Evolutionary conservation across 2,329 filamentous ascomycete genomes (phyloP).

Genomic region (Bisporella sp.): DNA sequence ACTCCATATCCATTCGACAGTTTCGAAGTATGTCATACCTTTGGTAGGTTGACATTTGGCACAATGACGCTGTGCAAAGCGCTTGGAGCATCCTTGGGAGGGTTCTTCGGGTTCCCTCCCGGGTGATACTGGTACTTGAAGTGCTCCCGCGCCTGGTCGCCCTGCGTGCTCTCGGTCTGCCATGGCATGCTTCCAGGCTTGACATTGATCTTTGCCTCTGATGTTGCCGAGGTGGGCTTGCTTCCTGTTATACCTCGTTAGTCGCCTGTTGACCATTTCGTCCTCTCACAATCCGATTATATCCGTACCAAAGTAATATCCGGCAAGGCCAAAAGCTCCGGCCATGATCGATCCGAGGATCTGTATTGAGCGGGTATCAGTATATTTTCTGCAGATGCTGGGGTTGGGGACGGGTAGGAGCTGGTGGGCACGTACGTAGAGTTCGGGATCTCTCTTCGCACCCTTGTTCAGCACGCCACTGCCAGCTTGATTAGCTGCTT

Average conservation of each 20-base stretch:
- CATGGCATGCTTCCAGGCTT: slow-evolving; percentile 81
- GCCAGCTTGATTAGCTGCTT: slow-evolving; percentile 35
- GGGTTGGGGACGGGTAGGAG: neutral
- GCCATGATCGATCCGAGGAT: slow-evolving; percentile 89
- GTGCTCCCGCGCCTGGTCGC: slow-evolving; percentile 49
- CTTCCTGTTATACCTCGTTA: slow-evolving; percentile 47
- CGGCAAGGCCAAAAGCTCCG: slow-evolving; percentile 77
- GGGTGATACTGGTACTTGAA: slow-evolving; percentile 55
- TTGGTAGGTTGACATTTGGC: slow-evolving; percentile 87
- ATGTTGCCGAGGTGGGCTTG: slow-evolving; percentile 78
- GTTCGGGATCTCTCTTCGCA: slow-evolving; percentile 65
- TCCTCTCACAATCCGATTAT: neutral
- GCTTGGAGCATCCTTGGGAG: slow-evolving; percentile 84
- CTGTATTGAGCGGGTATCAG: slow-evolving; percentile 37
- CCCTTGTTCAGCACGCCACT: slow-evolving; percentile 49
- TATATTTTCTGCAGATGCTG: neutral
- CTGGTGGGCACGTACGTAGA: slow-evolving; percentile 50
- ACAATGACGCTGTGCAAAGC: slow-evolving; percentile 93
- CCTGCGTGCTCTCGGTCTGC: slow-evolving; percentile 61
- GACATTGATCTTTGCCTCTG: slow-evolving; percentile 71
- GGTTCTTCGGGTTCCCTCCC: slow-evolving; percentile 68
- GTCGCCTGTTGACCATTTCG: neutral
- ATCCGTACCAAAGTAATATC: slow-evolving; percentile 75
- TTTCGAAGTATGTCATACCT: slow-evolving; percentile 46
- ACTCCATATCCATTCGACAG: neutral